phyloP scores from a whole-genome alignment of 768 basidiomycete genomes.

The Calvatia gigantea region DNA sequence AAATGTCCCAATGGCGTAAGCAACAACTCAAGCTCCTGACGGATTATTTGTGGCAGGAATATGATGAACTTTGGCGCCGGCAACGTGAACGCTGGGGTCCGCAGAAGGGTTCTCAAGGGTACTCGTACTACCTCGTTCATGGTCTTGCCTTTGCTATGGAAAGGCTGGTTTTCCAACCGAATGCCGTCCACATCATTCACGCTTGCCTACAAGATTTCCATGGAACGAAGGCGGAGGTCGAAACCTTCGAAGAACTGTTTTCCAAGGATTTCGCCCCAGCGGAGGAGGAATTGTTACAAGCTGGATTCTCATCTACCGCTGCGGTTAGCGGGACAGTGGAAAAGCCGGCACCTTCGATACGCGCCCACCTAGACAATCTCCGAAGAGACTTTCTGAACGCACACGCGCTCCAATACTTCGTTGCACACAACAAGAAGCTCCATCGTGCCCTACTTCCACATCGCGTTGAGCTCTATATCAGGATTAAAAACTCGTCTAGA shows the following conservation, averaged over 20 bases:
- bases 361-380: background rate
- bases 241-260: conserved; percentile 1
- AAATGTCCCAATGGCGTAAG: background rate
- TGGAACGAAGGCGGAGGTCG: background rate
- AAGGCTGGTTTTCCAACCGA: background rate
- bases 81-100: conserved; percentile 6
- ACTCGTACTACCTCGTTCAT: conserved; percentile 1
- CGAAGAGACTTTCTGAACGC: conserved; percentile 5
- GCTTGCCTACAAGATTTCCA: background rate
- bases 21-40: background rate
- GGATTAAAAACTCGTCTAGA: conserved; percentile 3
- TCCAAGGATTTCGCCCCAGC: background rate
- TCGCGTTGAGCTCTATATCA: conserved; percentile 8
- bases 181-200: background rate
- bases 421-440: background rate
- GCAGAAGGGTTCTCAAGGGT: background rate
- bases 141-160: conserved; percentile 4
- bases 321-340: background rate
- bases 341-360: background rate
- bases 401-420: background rate
- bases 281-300: background rate
- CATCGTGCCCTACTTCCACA: background rate
- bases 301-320: background rate
- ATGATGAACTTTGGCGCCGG: conserved; percentile 3
- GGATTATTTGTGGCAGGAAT: conserved; percentile 5